A percentile compares a stretch with the other conserved stretches of the same genome.
phyloP scores from a whole-genome alignment of 345 rosid species.

The Acer yangbiense region DNA sequence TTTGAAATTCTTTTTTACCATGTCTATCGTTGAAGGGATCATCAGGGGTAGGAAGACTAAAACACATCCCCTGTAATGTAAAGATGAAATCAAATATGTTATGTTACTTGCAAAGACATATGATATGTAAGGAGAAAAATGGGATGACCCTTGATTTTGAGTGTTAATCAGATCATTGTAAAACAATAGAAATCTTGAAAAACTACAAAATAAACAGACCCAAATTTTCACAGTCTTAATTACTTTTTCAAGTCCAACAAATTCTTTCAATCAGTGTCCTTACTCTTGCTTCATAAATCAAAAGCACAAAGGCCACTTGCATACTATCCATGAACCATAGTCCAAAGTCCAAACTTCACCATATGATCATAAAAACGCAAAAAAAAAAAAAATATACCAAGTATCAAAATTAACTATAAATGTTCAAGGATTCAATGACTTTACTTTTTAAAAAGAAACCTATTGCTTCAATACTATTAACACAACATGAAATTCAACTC shows the following conservation, averaged over 20 bases:
- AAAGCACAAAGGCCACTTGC: background rate
- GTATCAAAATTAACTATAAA: background rate
- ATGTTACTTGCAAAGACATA: too few species aligned
- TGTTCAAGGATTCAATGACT: background rate
- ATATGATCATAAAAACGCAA: background rate
- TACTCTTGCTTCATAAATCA: background rate
- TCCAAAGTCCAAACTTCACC: background rate
- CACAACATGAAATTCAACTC: background rate
- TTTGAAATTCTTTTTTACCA: constrained; percentile 37
- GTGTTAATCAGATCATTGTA: background rate
- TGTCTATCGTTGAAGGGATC: constrained; percentile 76
- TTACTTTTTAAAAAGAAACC: too few species aligned
- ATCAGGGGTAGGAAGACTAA: constrained; percentile 76
- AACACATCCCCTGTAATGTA: constrained; percentile 81
- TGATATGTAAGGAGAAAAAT: background rate
- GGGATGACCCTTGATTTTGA: background rate
- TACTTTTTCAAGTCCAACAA: background rate
- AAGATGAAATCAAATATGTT: constrained; percentile 9
- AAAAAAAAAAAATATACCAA: background rate
- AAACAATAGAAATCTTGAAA: background rate
- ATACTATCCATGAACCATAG: background rate
- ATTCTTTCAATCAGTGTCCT: background rate
- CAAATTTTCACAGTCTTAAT: background rate
- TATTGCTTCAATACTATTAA: background rate
- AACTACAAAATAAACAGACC: background rate